A percentile compares a stretch with the other conserved stretches of the same genome.
phyloP scores from a whole-genome alignment of 805 yeast species.

The Wickerhamiella cacticola region DNA sequence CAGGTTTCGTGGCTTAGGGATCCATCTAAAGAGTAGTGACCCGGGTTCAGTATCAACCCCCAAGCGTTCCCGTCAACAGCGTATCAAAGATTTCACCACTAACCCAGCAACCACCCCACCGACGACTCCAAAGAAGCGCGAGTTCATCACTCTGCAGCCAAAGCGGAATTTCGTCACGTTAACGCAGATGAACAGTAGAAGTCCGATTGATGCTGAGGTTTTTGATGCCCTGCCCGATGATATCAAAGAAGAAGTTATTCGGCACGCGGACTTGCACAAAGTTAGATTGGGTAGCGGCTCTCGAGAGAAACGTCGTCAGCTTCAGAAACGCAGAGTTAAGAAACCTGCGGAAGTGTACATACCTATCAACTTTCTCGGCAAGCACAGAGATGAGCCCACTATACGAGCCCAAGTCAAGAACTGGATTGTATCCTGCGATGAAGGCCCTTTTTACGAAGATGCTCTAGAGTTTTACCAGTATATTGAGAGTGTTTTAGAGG shows the following conservation, averaged over 20 bases:
- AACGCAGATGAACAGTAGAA: conserved; percentile 19
- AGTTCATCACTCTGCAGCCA: conserved; percentile 17
- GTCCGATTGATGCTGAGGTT: conserved; percentile 50
- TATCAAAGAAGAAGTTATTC: conserved; percentile 46
- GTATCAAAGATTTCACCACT: conserved; percentile 10
- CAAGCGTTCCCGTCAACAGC: conserved; percentile 11
- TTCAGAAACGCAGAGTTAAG: not conserved
- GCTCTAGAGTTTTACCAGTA: conserved; percentile 30
- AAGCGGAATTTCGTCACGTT: conserved; percentile 17
- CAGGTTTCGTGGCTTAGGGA: conserved; percentile 40
- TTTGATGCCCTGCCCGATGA: conserved; percentile 54
- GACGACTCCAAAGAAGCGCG: conserved; percentile 7
- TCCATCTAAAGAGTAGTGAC: conserved; percentile 36
- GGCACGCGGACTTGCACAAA: conserved; percentile 18
- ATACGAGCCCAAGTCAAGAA: conserved; percentile 27
- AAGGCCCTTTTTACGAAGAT: conserved; percentile 35
- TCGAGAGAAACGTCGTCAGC: not conserved
- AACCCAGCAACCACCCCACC: not conserved
- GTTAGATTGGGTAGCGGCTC: conserved; percentile 12
- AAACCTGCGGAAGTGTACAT: not conserved
- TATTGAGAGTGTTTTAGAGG: conserved; percentile 24
- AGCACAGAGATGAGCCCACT: conserved; percentile 25
- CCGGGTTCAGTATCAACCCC: conserved; percentile 11
- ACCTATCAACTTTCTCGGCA: not conserved
- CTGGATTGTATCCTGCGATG: conserved; percentile 28